Conservation (phyloP, 2,329 filamentous ascomycete genomes). For the Epicoccum nigrum region DNA sequence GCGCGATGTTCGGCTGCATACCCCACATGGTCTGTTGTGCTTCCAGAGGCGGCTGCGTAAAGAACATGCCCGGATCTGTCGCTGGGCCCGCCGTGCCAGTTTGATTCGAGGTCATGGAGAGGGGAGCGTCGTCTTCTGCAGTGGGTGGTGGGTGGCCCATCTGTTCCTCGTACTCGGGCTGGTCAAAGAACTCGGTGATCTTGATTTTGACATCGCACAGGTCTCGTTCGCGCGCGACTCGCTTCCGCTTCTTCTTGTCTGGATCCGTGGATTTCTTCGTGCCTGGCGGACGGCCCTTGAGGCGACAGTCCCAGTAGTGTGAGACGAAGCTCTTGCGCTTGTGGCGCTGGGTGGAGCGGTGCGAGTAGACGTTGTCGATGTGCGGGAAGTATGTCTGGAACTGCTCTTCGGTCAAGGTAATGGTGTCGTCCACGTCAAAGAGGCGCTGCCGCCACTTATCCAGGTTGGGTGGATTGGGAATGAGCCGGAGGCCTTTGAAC, state of each 20-base stretch:
- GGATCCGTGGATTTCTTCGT: constrained; percentile 81
- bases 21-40: constrained; percentile 34
- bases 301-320: constrained; percentile 83
- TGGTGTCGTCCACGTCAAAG: constrained; percentile 76
- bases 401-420: constrained; percentile 76
- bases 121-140: constrained; percentile 16
- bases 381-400: constrained; percentile 84
- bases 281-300: constrained; percentile 79
- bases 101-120: constrained; percentile 10
- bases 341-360: constrained; percentile 79
- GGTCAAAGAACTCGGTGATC: constrained; percentile 78
- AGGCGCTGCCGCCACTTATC: constrained; percentile 72
- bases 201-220: constrained; percentile 89
- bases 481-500: constrained; percentile 60
- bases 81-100: constrained; percentile 4
- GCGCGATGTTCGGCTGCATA: constrained; percentile 27
- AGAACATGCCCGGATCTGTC: constrained; percentile 30
- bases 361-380: constrained; percentile 84
- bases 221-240: constrained; percentile 74
- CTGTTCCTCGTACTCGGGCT: constrained; percentile 48
- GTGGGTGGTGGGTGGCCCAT: constrained; percentile 36
- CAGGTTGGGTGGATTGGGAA: constrained; percentile 71
- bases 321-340: constrained; percentile 83
- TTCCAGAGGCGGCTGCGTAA: constrained; percentile 24
- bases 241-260: constrained; percentile 81